Percentiles rank a stretch among this genome's conserved stretches.
These are phyloP conservation scores for Chlorella variabilis DNA, from an alignment of 163 green algal species.

Conservation along the genomic window DNA sequence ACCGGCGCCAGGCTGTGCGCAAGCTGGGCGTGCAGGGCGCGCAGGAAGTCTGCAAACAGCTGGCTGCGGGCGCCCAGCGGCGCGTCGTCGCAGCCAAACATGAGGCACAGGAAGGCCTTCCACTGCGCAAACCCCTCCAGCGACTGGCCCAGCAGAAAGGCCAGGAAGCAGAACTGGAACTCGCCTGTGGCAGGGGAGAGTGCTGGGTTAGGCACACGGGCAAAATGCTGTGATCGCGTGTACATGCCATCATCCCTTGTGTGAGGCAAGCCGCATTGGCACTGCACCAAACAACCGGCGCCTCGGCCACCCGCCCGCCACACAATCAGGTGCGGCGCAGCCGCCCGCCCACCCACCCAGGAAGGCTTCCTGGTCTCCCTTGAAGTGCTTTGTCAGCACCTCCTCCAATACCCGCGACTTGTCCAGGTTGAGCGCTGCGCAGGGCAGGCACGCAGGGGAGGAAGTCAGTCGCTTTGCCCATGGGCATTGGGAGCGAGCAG, in stretches of 20 bases:
- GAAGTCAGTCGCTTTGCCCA: background rate
- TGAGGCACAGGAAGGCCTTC: conserved; percentile 79
- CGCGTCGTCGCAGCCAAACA: conserved; percentile 72
- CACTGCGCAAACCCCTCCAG: conserved; percentile 86
- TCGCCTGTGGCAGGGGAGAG: conserved; percentile 49
- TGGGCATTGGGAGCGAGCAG: background rate
- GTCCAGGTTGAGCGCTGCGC: conserved; percentile 76
- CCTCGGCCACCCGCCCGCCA: too few species aligned
- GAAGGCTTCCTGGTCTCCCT: conserved; percentile 22
- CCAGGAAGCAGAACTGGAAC: conserved; percentile 90
- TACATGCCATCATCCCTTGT: too few species aligned
- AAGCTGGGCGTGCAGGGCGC: conserved; percentile 39
- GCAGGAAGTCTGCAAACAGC: conserved; percentile 52
- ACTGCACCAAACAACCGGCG: too few species aligned
- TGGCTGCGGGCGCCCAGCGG: conserved; percentile 43
- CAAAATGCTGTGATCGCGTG: background rate
- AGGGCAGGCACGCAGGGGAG: background rate
- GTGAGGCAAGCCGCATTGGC: too few species aligned
- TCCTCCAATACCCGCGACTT: conserved; percentile 51
- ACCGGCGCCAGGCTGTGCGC: conserved; percentile 36
- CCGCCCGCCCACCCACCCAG: conserved; percentile 43
- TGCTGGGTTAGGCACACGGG: background rate
- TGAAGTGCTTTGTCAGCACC: conserved; percentile 20
- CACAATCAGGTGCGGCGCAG: too few species aligned
- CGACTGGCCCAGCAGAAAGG: conserved; percentile 86